Evolutionary conservation across 2,329 filamentous ascomycete genomes (phyloP), one percentile per base, ranked within the genome.

Genomic region (Sarocladiaceae sp.): DNA sequence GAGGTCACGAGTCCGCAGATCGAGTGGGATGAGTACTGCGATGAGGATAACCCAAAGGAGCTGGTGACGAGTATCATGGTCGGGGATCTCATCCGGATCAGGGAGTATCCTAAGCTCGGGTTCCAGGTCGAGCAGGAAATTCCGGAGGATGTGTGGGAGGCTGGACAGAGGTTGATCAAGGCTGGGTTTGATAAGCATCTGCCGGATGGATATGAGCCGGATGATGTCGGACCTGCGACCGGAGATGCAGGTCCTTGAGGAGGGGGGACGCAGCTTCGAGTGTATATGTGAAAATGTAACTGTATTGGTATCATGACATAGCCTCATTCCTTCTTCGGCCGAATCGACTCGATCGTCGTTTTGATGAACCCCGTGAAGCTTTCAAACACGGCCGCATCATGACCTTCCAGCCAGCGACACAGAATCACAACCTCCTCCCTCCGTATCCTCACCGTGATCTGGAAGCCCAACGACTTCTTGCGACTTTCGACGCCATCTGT

Each of bases 361-460:
- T 81, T 85, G 34, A 94, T 51, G 68, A 90, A 88, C 0, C 88
- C 89, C 48, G 82, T 84, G 50, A 98, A 88, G 58, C 90, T 96
- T 64, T 94, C 86, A 62, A 91, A 95, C 0, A 93, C 58, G 1
- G 82, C 72, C 15, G 76, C 69, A 51, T 95, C 85, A 5, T 72
- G 69, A 0, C 93, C 91, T 54, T 87, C 81, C 1, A 88, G 57
- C 90, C 63, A 67, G 24, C 85, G 72, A 44, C 85, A 68, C 4
- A 63, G 53, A 4, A 84, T 65, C 2, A 58, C 62, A 0, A 82
- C 66, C 15, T 63, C 58, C 2, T 58, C 54, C 42, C 59, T 59
- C 15, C 62, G n/a, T 1, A 68, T 59, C 2, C 60, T 66, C 18
- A 82, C 55, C n/a, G 64, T 59, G 7, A 85, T 61, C 45, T 68